Conservation (phyloP, 1,284 basidiomycete species). For the Fomitopsis palustris region DNA sequence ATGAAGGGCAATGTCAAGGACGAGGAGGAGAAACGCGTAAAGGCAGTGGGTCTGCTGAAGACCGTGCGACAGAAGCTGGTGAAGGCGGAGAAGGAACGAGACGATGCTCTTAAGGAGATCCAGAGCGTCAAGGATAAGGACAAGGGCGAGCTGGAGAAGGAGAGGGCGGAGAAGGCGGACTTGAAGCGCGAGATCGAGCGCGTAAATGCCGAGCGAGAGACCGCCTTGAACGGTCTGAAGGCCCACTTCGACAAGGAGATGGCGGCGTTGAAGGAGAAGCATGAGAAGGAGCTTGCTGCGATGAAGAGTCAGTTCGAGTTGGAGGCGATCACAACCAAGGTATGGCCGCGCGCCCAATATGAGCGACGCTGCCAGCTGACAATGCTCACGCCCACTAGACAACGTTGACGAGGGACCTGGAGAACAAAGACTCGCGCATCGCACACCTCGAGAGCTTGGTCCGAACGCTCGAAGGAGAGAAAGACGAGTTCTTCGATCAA, state of each 20-base stretch:
- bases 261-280: conserved; percentile 53
- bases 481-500: conserved; percentile 78
- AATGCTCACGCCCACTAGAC: conserved; percentile 39
- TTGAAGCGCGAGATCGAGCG: conserved; percentile 59
- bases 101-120: conserved; percentile 66
- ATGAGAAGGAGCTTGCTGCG: conserved; percentile 70
- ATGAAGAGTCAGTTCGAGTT: conserved; percentile 73
- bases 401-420: conserved; percentile 64
- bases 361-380: not conserved
- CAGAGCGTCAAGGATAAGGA: conserved; percentile 52
- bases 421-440: conserved; percentile 61
- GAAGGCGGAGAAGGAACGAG: conserved; percentile 89
- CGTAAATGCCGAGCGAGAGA: conserved; percentile 66
- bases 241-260: conserved; percentile 80
- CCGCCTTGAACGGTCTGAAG: conserved; percentile 60
- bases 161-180: conserved; percentile 54
- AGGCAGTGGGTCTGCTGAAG: conserved; percentile 87
- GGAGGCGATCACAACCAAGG: conserved; percentile 74
- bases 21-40: conserved; percentile 94
- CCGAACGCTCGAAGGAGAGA: conserved; percentile 65
- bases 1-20: conserved; percentile 70
- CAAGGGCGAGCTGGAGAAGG: conserved; percentile 58
- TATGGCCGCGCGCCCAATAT: conserved; percentile 28
- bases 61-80: conserved; percentile 90
- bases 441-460: conserved; percentile 68